Base-by-base conservation (phyloP, 805 yeast species). In the Yamadazyma nakazawae region DNA sequence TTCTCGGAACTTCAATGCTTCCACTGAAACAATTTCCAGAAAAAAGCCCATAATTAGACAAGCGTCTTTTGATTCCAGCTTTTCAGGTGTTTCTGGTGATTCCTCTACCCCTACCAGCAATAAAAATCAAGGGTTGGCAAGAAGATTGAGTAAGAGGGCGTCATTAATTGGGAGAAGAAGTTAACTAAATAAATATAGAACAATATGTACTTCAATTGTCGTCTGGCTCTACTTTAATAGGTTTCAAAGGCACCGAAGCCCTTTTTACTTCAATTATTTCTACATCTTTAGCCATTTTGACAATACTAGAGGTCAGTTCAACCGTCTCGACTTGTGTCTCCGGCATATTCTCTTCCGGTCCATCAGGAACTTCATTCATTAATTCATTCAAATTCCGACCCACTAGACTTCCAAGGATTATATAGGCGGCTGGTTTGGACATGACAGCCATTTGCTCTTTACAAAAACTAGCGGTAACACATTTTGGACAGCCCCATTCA, bases 391-490 rank as follows among this genome's bases (percentile, higher is more conserved):
- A 48, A 21, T 70, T 71, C 25, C 73, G 66, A 0, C 88, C 91
- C 25, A 84, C 58, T 5, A 94, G 70, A 13, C 72, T 59, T 13
- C 84, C 81, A 13, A 91, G 56, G 6, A 92, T 80, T 1, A 92
- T 73, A 12, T 78, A 66, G 0, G 96, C 89, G 0, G 94, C 98
- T 11, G 86, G 84, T 57, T 92, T 94, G 0, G 97, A 89, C 52
- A 92, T 68, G 6, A 94, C 98, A 45, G 85, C 67, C 58, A 85
- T 82, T 54, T 78, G 78, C 63, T 94, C 99, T 46, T 82, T 80
- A 66, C 99, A 94, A 44, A 78, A 80, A 0, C 87, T 68, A 1
- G 88, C 85, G 2, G 94, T 87, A n/a, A 90, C 85, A 69, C 99
- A 94, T 39, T 81, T 79, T 0, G 95, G 95, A 58, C 92, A 85